Evolutionary conservation across 768 basidiomycete genomes (phyloP), one percentile per base, ranked within the genome.

Genomic region (Jaapia argillacea): DNA sequence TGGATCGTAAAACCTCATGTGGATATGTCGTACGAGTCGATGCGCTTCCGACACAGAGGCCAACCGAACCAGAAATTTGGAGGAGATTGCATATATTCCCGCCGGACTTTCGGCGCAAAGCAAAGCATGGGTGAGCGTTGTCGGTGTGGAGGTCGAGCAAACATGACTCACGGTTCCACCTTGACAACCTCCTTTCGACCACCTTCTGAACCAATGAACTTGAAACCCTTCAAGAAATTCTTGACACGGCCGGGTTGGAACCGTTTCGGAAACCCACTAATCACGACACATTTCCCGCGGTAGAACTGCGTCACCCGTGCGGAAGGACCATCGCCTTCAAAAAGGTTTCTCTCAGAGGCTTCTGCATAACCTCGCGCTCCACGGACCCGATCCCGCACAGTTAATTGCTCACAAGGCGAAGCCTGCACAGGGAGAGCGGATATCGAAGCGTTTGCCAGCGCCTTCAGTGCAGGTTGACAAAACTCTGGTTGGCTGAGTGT

Each of bases 31-130:
- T 16, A 78, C 79, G 21, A 88, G 60, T 42, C 74, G 74, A 51
- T 84, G 75, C 1, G 87, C 87, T 53, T 88, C 82, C 6, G 81
- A 68, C 14, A 68, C 61, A 0, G 76, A 75, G 2, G 61, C 57
- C 42, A 82, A 58, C 25, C 74, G 75, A 22, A 88, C 65, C 6
- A 79, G 49, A 49, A 72, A 75, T 38, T n/a, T n/a, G 74, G 72
- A 21, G 78, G 69, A 49, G 62, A 65, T 45, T 74, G 36, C 4
- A 69, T 53, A 18, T 51, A 52, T 16, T 60, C 41, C 24, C 66
- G 65, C 38, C 70, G 69, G 47, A n/a, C 2, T 2, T 7, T 14
- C 1, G 24, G 27, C 47, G 21, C 40, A 47, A 41, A 36, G 36
- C 35, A 38, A 42, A 18, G 24, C 23, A 40, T 16, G 16, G 33